These are phyloP conservation scores for Chloris gayana DNA, from an alignment of 176 grass and related monocot genomes.

Conservation along the genomic window DNA sequence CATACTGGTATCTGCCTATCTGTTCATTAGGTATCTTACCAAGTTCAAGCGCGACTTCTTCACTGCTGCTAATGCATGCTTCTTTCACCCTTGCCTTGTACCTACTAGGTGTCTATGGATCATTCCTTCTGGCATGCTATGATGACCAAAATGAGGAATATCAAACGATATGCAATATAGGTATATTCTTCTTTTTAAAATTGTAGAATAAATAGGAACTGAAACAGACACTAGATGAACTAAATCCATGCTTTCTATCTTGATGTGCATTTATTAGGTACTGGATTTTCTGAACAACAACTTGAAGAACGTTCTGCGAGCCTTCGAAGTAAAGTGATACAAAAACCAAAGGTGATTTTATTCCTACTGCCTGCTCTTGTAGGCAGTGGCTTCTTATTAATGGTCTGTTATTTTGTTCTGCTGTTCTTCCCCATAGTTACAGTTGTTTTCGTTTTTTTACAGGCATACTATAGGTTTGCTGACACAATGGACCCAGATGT, in stretches of 20 bases:
- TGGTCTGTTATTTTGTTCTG: neutral
- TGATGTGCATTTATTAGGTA: conserved; percentile 55
- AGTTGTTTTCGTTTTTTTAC: conserved; percentile 28
- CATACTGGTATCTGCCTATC: neutral
- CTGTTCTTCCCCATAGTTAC: neutral
- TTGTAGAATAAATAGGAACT: neutral
- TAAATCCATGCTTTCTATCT: conserved; percentile 26
- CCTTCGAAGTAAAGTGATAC: conserved; percentile 90
- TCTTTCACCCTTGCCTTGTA: conserved; percentile 29
- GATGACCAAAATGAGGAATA: conserved; percentile 98
- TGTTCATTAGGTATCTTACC: conserved; percentile 7
- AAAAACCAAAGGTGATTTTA: conserved; percentile 83
- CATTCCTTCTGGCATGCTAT: conserved; percentile 95
- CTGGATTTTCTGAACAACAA: conserved; percentile 97
- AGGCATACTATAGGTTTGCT: conserved; percentile 94
- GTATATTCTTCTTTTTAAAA: conserved; percentile 37
- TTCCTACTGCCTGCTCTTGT: conserved; percentile 22
- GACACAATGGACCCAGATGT: conserved; percentile 95
- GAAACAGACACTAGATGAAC: neutral
- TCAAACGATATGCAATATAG: conserved; percentile 97
- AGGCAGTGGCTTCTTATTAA: conserved; percentile 21
- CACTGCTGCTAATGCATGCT: conserved; percentile 22
- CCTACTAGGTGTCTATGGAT: conserved; percentile 87
- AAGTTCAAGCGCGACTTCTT: neutral
- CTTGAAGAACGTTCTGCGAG: conserved; percentile 86